Base-by-base conservation (phyloP, 139 green algal genomes). In the Yamagishiella unicocca region DNA sequence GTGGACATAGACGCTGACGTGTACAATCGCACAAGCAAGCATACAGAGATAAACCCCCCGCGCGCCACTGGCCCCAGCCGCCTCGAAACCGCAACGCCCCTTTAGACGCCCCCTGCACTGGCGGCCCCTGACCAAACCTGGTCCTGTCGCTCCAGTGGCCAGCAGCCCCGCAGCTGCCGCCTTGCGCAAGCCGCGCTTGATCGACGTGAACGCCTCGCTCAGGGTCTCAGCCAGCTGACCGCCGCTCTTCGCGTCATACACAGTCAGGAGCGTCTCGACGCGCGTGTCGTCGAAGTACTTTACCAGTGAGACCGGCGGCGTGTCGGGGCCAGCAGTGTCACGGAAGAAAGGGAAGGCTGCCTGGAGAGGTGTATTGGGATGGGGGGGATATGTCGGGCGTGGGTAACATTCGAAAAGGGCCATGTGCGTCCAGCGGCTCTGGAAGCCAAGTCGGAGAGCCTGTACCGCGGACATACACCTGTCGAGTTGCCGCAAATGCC, bases 201-300 rank as follows among this genome's bases (percentile, higher is more conserved):
- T 87, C 46, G 58, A 64, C 5, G n/a, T 53, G 45, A 81, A 80
- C 8, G 82, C 82, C 50, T 80, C 67, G 46, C 46, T 64, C 14
- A 87, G 46, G 1, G 82, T 72, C 46, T 87, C 82, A 46, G 82
- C 82, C 66, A 87, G 37, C 82, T 70, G 67, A 33, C 67, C 67
- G 19, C 82, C 82, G 68, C 67, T 79, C 37, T 87, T 80, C 8
- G 67, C 85, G n/a, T 92, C 82, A 42, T 91, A 92, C 43, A 91
- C 86, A 19, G 80, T 83, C 31, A 92, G 85, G n/a, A 90, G 53
- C 2, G 88, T 85, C 76, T 93, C 82, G 40, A 93, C 82, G 0
- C 66, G 71, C 29, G 90, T 80, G 71, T 92, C 93, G 61, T 93
- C 88, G 76, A 95, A 96, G 91, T 95, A 96, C 24, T 42, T 55